phyloP scores from a whole-genome alignment of 805 yeast species.

The Phaffomyces opuntiae region DNA sequence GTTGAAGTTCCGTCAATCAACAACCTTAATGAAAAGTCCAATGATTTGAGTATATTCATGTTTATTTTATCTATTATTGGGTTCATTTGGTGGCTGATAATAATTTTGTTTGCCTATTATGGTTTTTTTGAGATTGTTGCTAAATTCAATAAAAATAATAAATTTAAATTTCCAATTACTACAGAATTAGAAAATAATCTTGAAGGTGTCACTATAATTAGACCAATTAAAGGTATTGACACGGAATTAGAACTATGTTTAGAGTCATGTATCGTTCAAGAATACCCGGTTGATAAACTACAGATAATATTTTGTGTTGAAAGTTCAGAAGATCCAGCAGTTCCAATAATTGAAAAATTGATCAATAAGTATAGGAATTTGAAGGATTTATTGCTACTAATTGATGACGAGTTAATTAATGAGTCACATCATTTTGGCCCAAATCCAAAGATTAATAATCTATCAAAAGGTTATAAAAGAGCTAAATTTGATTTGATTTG shows the following conservation, averaged over 20 bases:
- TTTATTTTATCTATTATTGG: constrained; percentile 12
- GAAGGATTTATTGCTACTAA: constrained; percentile 46
- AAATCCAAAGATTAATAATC: constrained; percentile 82
- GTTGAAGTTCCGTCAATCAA: neutral
- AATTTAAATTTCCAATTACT: constrained; percentile 6
- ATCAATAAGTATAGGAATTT: constrained; percentile 47
- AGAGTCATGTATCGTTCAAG: constrained; percentile 59
- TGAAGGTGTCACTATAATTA: constrained; percentile 66
- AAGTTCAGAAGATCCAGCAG: constrained; percentile 52
- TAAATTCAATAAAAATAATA: constrained; percentile 17
- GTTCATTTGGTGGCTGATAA: constrained; percentile 21
- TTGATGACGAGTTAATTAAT: constrained; percentile 36
- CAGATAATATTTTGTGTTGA: constrained; percentile 78
- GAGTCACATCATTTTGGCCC: constrained; percentile 55
- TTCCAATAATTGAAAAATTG: constrained; percentile 46
- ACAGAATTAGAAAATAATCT: constrained; percentile 27
- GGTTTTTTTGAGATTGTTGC: constrained; percentile 20
- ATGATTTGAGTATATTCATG: neutral
- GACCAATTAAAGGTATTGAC: constrained; percentile 84
- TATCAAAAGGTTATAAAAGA: constrained; percentile 67
- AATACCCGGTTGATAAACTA: constrained; percentile 50
- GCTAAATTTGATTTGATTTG: constrained; percentile 73
- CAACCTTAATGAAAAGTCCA: no score
- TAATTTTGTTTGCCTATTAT: constrained; percentile 13
- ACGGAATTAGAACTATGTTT: constrained; percentile 65